Conservation (phyloP, 2,329 filamentous ascomycete genomes). For the Colletotrichum eleusines region DNA sequence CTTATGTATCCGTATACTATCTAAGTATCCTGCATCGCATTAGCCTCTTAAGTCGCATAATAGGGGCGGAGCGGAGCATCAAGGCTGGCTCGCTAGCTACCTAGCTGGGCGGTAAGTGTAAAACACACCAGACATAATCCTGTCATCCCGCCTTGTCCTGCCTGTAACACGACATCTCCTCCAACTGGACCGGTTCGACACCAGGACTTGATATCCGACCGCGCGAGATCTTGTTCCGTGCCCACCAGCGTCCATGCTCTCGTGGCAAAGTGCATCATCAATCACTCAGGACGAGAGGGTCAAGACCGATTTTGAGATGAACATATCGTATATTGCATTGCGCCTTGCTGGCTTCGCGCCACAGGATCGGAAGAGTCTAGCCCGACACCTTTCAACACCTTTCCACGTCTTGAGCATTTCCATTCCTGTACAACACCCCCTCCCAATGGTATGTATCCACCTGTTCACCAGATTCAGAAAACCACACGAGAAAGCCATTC, state of each 20-base stretch:
- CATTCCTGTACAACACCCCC: slow-evolving; percentile 26
- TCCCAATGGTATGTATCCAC: slow-evolving; percentile 40
- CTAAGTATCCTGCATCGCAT: background rate
- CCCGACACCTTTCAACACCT: slow-evolving; percentile 37
- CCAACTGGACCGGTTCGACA: background rate
- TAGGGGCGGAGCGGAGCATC: background rate
- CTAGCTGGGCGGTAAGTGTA: background rate
- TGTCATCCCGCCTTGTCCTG: background rate
- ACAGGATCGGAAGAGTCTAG: slow-evolving; percentile 14
- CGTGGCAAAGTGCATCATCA: background rate
- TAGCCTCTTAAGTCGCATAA: background rate
- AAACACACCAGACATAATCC: background rate
- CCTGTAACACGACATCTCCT: background rate
- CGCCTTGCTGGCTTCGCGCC: slow-evolving; percentile 47
- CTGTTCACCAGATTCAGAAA: slow-evolving; percentile 32
- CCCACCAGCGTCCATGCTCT: background rate
- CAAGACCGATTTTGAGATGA: slow-evolving; percentile 34
- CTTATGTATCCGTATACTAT: too few relatives aligned
- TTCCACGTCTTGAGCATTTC: slow-evolving; percentile 42
- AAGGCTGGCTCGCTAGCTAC: background rate
- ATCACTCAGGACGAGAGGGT: background rate
- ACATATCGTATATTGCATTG: slow-evolving; percentile 53
- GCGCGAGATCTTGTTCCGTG: too few relatives aligned
- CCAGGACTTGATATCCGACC: background rate
- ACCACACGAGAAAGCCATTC: slow-evolving; percentile 36